A percentile compares a stretch with the other conserved stretches of the same genome.
Evolutionary conservation across 352 stramenopile genomes (phyloP).

Genomic region (Phytophthora fragariaefolia): DNA sequence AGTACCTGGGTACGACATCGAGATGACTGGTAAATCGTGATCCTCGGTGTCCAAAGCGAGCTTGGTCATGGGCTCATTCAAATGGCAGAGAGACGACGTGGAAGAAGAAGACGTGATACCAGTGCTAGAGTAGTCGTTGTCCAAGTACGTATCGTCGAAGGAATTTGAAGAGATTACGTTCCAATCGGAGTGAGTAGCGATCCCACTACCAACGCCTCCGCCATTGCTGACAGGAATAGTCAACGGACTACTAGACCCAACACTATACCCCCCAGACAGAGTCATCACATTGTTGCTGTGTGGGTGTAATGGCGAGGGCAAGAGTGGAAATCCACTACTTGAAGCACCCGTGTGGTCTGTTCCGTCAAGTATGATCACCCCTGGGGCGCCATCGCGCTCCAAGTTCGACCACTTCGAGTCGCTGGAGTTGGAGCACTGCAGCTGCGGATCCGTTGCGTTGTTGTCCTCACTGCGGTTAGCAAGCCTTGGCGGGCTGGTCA

Average conservation of each 20-base stretch:
- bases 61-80: constrained; percentile 42
- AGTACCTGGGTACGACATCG: constrained; percentile 41
- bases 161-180: constrained; percentile 39
- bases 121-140: constrained; percentile 30
- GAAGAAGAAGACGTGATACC: constrained; percentile 24
- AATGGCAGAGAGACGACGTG: constrained; percentile 26
- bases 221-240: constrained; percentile 18
- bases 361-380: constrained; percentile 4
- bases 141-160: constrained; percentile 49
- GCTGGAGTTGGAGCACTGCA: constrained; percentile 27
- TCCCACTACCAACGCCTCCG: constrained; percentile 8
- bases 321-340: constrained; percentile 4
- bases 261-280: constrained; percentile 4
- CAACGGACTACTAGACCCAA: constrained; percentile 8
- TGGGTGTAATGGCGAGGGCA: not conserved
- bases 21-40: constrained; percentile 40
- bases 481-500: constrained; percentile 22
- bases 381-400: constrained; percentile 25
- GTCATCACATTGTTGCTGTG: not conserved
- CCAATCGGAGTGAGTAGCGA: constrained; percentile 35
- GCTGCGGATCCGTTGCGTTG: constrained; percentile 19
- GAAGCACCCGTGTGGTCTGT: not conserved
- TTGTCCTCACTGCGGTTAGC: constrained; percentile 15
- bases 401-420: constrained; percentile 36
- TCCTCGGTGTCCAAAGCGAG: constrained; percentile 31